Conservation (phyloP, 345 rosid species). For the Cardiospermum halicacabum region DNA sequence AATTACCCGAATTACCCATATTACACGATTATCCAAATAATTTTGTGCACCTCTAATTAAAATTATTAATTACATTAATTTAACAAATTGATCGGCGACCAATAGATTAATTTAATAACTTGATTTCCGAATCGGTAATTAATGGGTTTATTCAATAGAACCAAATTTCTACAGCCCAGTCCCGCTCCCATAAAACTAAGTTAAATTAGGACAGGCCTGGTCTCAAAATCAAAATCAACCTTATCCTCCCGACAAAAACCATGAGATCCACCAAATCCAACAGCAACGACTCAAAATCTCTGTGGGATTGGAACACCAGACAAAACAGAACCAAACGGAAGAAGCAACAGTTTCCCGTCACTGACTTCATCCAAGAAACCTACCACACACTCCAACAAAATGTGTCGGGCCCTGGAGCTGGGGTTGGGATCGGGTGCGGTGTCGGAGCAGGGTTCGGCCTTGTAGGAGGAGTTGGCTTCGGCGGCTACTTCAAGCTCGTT, state of each 20-base stretch:
- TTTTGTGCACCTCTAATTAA: too few species aligned
- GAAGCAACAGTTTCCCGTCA: slow-evolving; percentile 27
- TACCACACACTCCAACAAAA: slow-evolving; percentile 26
- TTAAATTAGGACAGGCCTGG: too few species aligned
- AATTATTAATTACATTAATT: too few species aligned
- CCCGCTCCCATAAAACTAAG: too few species aligned
- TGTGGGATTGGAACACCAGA: slow-evolving; percentile 26
- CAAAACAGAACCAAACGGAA: slow-evolving; percentile 16
- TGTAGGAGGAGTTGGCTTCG: slow-evolving; percentile 41
- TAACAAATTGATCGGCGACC: too few species aligned
- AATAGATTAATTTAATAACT: too few species aligned
- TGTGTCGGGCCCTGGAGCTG: slow-evolving; percentile 38
- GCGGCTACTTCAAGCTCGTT: slow-evolving; percentile 27
- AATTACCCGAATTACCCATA: too few species aligned
- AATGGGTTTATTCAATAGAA: too few species aligned
- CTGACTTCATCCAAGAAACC: slow-evolving; percentile 30
- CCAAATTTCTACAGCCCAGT: too few species aligned
- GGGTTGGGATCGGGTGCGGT: slow-evolving; percentile 47
- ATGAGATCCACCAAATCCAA: slow-evolving; percentile 28
- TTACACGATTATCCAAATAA: too few species aligned
- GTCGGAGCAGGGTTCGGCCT: slow-evolving; percentile 37
- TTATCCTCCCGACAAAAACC: slow-evolving; percentile 6
- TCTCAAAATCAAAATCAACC: neutral
- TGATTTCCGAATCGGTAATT: too few species aligned
- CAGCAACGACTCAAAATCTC: slow-evolving; percentile 6